Evolutionary conservation across 768 basidiomycete species (phyloP).

Genomic region (Trametes gibbosa): DNA sequence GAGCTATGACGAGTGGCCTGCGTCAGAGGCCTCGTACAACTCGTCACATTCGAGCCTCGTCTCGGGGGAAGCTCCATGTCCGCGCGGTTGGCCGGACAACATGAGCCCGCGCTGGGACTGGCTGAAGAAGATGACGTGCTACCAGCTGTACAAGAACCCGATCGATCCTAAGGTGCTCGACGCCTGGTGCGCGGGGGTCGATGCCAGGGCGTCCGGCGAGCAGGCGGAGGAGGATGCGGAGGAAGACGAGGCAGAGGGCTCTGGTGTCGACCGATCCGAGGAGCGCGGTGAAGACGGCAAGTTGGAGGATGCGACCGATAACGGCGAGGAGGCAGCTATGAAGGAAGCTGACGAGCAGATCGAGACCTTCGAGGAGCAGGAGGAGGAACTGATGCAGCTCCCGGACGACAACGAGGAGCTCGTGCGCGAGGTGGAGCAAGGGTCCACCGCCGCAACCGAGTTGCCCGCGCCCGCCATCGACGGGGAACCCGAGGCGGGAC

Average conservation of each 20-base stretch:
- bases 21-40: not conserved
- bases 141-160: slow-evolving; percentile 26
- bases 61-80: not conserved
- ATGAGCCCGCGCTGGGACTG: not conserved
- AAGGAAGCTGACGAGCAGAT: not conserved
- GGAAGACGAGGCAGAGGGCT: not conserved
- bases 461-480: not conserved
- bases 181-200: not conserved
- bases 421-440: no score
- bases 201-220: not conserved
- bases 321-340: not conserved
- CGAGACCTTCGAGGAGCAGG: not conserved
- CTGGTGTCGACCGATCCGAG: not conserved
- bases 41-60: not conserved
- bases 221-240: not conserved
- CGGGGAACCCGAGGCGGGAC: not conserved
- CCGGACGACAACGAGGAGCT: not conserved
- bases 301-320: not conserved
- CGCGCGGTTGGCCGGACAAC: not conserved
- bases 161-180: slow-evolving; percentile 22
- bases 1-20: no score
- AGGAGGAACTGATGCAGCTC: not conserved
- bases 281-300: not conserved
- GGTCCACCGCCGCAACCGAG: no score
- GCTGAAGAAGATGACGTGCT: not conserved